Percentiles rank a stretch among this genome's conserved stretches.
phyloP scores from a whole-genome alignment of 257 asterid genomes.

The Coffea canephora region DNA sequence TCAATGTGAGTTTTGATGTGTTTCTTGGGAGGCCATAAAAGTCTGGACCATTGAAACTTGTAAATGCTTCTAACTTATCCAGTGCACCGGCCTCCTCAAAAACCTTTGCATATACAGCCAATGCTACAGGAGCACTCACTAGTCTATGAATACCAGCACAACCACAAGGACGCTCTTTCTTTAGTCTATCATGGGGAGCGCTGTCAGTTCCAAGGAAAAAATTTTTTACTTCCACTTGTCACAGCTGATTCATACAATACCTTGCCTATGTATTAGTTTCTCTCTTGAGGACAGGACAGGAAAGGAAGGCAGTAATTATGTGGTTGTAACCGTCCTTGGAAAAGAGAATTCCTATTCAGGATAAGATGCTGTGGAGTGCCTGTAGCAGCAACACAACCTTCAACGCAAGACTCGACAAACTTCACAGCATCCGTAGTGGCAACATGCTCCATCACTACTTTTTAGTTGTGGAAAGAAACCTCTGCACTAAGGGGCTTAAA shows the following conservation, averaged over 20 bases:
- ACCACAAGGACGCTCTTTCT: constrained; percentile 75
- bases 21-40: constrained; percentile 86
- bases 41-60: constrained; percentile 94
- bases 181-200: constrained; percentile 87
- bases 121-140: constrained; percentile 76
- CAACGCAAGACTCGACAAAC: constrained; percentile 74
- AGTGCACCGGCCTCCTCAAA: constrained; percentile 88
- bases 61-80: constrained; percentile 85
- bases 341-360: constrained; percentile 86
- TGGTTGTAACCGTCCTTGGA: constrained; percentile 92
- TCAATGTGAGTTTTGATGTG: constrained; percentile 57
- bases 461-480: constrained; percentile 72
- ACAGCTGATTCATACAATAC: constrained; percentile 54
- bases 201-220: constrained; percentile 90
- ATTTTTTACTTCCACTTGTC: constrained; percentile 76
- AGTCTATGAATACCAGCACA: constrained; percentile 77
- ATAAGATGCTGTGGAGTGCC: constrained; percentile 98
- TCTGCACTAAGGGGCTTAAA: constrained; percentile 62
- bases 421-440: constrained; percentile 86
- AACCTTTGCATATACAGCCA: constrained; percentile 86
- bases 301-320: constrained; percentile 94
- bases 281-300: constrained; percentile 85
- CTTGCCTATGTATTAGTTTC: constrained; percentile 58
- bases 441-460: constrained; percentile 96
- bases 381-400: constrained; percentile 94